Percentiles rank a stretch among this genome's conserved stretches.
phyloP scores from a whole-genome alignment of 2,329 filamentous ascomycete genomes.

The Apiospora marii region DNA sequence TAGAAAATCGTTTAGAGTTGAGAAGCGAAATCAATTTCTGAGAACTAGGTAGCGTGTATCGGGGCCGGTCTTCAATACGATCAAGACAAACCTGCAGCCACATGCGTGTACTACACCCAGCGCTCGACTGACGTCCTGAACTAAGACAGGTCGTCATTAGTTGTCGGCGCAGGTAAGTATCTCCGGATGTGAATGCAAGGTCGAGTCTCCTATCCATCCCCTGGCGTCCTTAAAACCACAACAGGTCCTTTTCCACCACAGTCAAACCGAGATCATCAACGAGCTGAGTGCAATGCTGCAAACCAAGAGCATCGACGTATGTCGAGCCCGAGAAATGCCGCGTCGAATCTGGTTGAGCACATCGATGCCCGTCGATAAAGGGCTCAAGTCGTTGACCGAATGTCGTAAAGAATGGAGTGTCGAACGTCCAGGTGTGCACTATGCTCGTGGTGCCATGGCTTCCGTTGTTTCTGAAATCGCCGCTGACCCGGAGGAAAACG shows the following conservation, averaged over 20 bases:
- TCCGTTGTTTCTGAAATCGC: neutral
- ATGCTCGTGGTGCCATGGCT: neutral
- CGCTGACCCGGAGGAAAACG: neutral
- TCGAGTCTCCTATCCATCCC: neutral
- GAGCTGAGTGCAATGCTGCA: neutral
- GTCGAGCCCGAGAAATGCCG: neutral
- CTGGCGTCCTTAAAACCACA: neutral
- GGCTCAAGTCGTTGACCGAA: neutral
- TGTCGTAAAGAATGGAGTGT: neutral
- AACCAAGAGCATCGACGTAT: neutral
- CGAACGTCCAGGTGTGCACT: neutral
- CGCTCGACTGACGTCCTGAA: neutral
- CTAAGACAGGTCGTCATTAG: neutral
- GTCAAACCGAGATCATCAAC: neutral
- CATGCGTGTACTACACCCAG: neutral
- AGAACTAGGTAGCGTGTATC: conserved; percentile 29
- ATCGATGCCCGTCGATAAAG: neutral
- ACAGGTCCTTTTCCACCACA: conserved; percentile 8
- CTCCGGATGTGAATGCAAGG: neutral
- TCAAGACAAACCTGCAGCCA: neutral
- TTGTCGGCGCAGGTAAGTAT: neutral
- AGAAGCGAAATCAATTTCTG: conserved; percentile 26
- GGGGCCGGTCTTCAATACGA: conserved; percentile 21
- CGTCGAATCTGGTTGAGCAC: neutral
- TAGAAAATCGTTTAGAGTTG: neutral